Percentiles rank a stretch among this genome's conserved stretches.
These are phyloP conservation scores for Boletus semigastroideus DNA, from an alignment of 1,284 basidiomycete genomes.

Conservation along the genomic window DNA sequence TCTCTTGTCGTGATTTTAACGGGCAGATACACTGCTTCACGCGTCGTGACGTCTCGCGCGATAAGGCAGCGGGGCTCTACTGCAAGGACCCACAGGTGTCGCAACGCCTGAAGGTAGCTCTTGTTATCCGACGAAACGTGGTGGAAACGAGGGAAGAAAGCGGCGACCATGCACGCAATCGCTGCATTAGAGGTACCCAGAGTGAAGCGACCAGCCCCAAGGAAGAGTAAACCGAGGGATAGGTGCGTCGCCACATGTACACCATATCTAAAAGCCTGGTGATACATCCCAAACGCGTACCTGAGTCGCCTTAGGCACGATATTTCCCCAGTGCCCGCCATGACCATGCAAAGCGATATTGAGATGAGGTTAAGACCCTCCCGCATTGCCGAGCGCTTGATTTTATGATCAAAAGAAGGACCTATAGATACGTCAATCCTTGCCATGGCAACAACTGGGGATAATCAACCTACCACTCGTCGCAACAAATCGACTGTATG, in stretches of 20 bases:
- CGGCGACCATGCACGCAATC: slow-evolving; percentile 84
- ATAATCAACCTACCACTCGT: slow-evolving; percentile 50
- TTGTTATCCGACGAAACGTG: slow-evolving; percentile 83
- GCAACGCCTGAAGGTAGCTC: slow-evolving; percentile 88
- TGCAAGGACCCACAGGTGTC: slow-evolving; percentile 95
- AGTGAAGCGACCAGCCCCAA: slow-evolving; percentile 92
- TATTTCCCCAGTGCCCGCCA: slow-evolving; percentile 96
- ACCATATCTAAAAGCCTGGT: slow-evolving; percentile 81
- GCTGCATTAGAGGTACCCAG: slow-evolving; percentile 90
- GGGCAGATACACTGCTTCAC: slow-evolving; percentile 87
- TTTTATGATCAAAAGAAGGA: slow-evolving; percentile 78
- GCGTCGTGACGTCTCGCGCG: slow-evolving; percentile 87
- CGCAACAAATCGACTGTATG: slow-evolving; percentile 68
- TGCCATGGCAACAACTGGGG: background rate
- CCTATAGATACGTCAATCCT: slow-evolving; percentile 39
- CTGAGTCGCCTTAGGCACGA: slow-evolving; percentile 87
- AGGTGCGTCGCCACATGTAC: slow-evolving; percentile 91
- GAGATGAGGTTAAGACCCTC: slow-evolving; percentile 88
- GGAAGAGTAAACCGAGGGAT: slow-evolving; percentile 90
- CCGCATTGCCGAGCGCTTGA: slow-evolving; percentile 83
- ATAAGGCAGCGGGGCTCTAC: slow-evolving; percentile 92
- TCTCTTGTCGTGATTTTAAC: slow-evolving; percentile 82
- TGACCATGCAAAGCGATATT: slow-evolving; percentile 84
- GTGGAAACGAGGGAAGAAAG: slow-evolving; percentile 91
- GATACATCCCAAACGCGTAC: slow-evolving; percentile 89